Evolutionary conservation across 176 grass and related monocot species (phyloP).

Genomic region (Aechmea fasciata): DNA sequence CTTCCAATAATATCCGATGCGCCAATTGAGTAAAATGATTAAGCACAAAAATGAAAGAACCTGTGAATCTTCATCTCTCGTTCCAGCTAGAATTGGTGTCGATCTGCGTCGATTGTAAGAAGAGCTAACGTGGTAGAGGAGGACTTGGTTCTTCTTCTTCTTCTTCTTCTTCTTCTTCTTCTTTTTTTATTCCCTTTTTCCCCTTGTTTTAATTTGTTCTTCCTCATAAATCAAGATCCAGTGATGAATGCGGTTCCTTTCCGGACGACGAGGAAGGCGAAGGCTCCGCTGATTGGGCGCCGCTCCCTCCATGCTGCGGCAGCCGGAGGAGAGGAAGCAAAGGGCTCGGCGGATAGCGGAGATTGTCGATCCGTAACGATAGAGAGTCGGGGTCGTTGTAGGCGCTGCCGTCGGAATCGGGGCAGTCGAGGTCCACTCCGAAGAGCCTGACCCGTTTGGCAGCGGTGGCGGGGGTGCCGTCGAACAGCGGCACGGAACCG

Average conservation of each 20-base stretch:
- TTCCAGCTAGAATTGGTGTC: neutral
- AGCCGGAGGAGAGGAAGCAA: conserved; percentile 39
- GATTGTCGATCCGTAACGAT: conserved; percentile 27
- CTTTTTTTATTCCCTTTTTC: neutral
- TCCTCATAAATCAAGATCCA: conserved; percentile 93
- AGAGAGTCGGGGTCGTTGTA: conserved; percentile 18
- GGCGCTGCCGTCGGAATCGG: conserved; percentile 26
- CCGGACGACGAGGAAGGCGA: conserved; percentile 59
- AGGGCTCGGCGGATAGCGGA: conserved; percentile 37
- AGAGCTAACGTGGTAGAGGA: too few relatives aligned
- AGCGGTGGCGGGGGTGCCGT: conserved; percentile 28
- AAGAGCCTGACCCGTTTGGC: conserved; percentile 78
- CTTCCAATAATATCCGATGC: conserved; percentile 41
- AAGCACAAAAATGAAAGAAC: conserved; percentile 38
- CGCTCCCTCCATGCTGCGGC: conserved; percentile 14
- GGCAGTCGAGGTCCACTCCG: conserved; percentile 82
- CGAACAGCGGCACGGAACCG: conserved; percentile 48
- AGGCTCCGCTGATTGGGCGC: conserved; percentile 32
- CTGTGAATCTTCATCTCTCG: conserved; percentile 37
- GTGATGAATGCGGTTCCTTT: conserved; percentile 51
- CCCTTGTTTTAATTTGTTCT: conserved; percentile 12
- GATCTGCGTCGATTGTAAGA: neutral
- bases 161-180: too few relatives aligned
- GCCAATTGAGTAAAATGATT: conserved; percentile 38
- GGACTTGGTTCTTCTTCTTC: too few relatives aligned